A percentile compares a stretch with the other conserved stretches of the same genome.
phyloP scores from a whole-genome alignment of 805 yeast species.

The Starmerella scarabaei region DNA sequence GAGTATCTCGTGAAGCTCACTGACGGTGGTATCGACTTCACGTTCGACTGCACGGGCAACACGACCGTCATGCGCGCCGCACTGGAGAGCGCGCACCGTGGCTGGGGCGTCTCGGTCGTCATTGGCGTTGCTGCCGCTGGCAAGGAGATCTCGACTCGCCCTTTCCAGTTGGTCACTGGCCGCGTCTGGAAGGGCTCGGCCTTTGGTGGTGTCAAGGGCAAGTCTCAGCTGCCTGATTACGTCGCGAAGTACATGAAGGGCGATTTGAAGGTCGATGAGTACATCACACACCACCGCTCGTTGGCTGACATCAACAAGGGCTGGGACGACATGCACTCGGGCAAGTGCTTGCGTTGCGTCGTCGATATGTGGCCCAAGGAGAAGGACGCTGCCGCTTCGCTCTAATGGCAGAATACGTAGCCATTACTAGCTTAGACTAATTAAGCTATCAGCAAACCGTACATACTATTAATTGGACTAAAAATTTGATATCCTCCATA shows the following conservation, averaged over 20 bases:
- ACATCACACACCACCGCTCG: slow-evolving; percentile 78
- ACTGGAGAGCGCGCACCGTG: slow-evolving; percentile 93
- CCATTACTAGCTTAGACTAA: too few species aligned
- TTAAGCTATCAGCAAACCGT: too few species aligned
- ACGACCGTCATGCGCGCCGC: slow-evolving; percentile 91
- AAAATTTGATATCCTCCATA: too few species aligned
- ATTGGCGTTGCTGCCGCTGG: slow-evolving; percentile 99
- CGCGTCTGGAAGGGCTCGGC: slow-evolving; percentile 99
- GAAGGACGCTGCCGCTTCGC: too few species aligned
- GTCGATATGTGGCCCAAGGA: slow-evolving; percentile 19
- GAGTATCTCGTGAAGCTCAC: slow-evolving; percentile 67
- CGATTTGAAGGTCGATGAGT: slow-evolving; percentile 79
- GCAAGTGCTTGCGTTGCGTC: slow-evolving; percentile 90
- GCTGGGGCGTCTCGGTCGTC: slow-evolving; percentile 93
- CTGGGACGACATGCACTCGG: slow-evolving; percentile 87
- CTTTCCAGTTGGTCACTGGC: slow-evolving; percentile 98
- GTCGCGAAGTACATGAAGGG: slow-evolving; percentile 79
- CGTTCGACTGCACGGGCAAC: slow-evolving; percentile 98
- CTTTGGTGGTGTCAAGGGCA: slow-evolving; percentile 98
- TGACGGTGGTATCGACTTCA: slow-evolving; percentile 93
- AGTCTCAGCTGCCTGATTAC: slow-evolving; percentile 83
- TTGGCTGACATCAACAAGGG: slow-evolving; percentile 74
- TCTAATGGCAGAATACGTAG: too few species aligned
- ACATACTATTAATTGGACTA: too few species aligned
- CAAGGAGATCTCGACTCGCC: slow-evolving; percentile 89